phyloP scores from a whole-genome alignment of 140 eudicot species.

The Ambrosia hybrid region DNA sequence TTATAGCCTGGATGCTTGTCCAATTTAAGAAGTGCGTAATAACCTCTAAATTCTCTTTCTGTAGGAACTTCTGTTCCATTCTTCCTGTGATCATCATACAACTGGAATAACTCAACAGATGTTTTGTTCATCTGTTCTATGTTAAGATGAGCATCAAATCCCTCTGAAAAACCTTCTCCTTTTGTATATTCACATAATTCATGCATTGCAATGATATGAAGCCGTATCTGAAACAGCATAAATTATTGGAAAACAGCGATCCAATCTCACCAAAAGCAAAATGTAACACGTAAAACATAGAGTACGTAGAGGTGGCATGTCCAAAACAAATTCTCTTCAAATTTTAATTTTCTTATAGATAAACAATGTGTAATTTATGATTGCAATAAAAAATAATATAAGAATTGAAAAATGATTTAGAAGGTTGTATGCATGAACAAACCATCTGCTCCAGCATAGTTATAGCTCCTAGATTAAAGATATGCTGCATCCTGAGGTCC shows the following conservation, averaged over 20 bases:
- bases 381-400: no score
- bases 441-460: constrained; percentile 98
- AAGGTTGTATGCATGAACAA: constrained; percentile 16
- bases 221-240: constrained; percentile 64
- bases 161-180: constrained; percentile 99
- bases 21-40: constrained; percentile 94
- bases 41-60: constrained; percentile 96
- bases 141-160: constrained; percentile 98
- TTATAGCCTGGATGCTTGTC: constrained; percentile 99
- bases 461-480: constrained; percentile 72
- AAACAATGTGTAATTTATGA: no score
- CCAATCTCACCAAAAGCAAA: constrained; percentile 9
- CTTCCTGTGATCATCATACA: constrained; percentile 95
- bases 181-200: constrained; percentile 87
- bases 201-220: constrained; percentile 94
- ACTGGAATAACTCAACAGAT: constrained; percentile 91
- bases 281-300: background rate
- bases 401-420: no score
- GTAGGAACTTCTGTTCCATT: constrained; percentile 80
- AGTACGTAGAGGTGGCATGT: constrained; percentile 12
- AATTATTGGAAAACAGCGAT: constrained; percentile 15
- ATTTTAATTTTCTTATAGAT: background rate
- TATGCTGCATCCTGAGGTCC: constrained; percentile 99
- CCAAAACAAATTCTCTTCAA: background rate
- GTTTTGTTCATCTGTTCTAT: constrained; percentile 99